phyloP scores from a whole-genome alignment of 1,139 yeast species.

The Yamadazyma diddensiae region DNA sequence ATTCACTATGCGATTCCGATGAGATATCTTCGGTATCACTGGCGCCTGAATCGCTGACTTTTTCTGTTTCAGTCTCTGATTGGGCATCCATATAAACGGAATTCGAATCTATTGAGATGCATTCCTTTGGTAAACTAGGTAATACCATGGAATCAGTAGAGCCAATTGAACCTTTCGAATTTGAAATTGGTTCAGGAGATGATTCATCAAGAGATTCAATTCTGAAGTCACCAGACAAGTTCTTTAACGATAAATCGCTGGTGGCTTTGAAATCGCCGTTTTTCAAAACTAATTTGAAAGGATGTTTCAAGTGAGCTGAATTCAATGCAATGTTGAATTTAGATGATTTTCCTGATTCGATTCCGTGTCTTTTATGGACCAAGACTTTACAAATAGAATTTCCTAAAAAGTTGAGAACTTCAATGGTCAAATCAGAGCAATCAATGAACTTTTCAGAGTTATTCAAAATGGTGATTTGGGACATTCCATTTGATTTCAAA shows the following conservation, averaged over 20 bases:
- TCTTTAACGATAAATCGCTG: slow-evolving; percentile 22
- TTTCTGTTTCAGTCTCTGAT: slow-evolving; percentile 6
- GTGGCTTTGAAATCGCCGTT: slow-evolving; percentile 22
- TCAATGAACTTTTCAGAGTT: slow-evolving; percentile 24
- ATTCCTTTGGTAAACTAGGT: slow-evolving; percentile 34
- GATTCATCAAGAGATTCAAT: slow-evolving; percentile 1
- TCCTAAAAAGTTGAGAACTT: slow-evolving; percentile 30
- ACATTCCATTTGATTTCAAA: slow-evolving; percentile 31
- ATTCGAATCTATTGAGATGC: slow-evolving; percentile 11
- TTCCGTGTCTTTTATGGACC: slow-evolving; percentile 31
- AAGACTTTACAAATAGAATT: slow-evolving; percentile 24
- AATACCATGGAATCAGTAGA: slow-evolving; percentile 34
- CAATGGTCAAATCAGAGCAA: slow-evolving; percentile 30
- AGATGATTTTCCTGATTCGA: slow-evolving; percentile 28
- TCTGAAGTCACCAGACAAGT: slow-evolving; percentile 21
- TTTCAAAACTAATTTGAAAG: slow-evolving; percentile 28
- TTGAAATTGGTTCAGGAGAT: background rate
- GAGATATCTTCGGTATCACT: slow-evolving; percentile 17
- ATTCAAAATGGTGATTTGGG: slow-evolving; percentile 34
- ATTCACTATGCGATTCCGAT: slow-evolving; percentile 13
- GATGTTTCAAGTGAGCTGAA: slow-evolving; percentile 33
- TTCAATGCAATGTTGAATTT: slow-evolving; percentile 35
- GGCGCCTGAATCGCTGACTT: slow-evolving; percentile 14
- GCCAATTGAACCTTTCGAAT: slow-evolving; percentile 10
- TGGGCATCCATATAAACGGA: slow-evolving; percentile 27